Base-by-base conservation (phyloP, 495 filamentous ascomycete species). In the Tetracladium marchalianum region DNA sequence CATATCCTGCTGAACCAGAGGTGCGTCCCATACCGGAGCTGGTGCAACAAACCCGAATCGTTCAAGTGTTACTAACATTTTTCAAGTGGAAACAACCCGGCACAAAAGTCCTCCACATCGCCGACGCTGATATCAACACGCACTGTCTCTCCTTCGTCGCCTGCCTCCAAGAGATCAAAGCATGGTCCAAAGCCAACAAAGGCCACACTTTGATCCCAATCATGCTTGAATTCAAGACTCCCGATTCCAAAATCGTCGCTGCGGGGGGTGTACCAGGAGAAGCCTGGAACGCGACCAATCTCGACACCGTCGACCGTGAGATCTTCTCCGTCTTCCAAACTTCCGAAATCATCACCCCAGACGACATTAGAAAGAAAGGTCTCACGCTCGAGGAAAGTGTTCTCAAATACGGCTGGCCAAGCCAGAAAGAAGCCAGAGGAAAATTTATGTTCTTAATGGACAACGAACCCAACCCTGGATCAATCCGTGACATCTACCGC, bases 381-480 rank as follows among this genome's bases (percentile, higher is more conserved):
- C 35, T 55, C 7, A 60, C 54, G 24, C 52, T 60, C 10, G 57
- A 60, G 36, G n/a, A 57, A 27, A 50, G 38, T 0, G 50, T 62
- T 2, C 38, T 60, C 7, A 41, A 44, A 16, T 27, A 57, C 15
- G 57, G 59, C 1, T 63, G 58, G 58, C 60, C 58, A 2, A 44
- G 48, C 5, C 49, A 55, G 3, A 44, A 58, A 9, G 46, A 35
- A 0, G 55, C 49, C 11, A 50, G 49, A 16, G 51, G 48, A 18
- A 46, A 53, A 15, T 41, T 55, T 11, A 46, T 55, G 12, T 61
- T 60, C 41, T 49, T 56, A 5, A 61, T 63, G 52, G 60, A 63
- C 46, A 59, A 59, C 34, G 53, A 51, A n/a, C 58, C 53, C 2
- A 49, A 44, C 15, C 9, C 44, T 11, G 31, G 49, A 47, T 27